A percentile compares a stretch with the other conserved stretches of the same genome.
Evolutionary conservation across 2,329 filamentous ascomycete genomes (phyloP).

Genomic region (Claviceps digitariae): DNA sequence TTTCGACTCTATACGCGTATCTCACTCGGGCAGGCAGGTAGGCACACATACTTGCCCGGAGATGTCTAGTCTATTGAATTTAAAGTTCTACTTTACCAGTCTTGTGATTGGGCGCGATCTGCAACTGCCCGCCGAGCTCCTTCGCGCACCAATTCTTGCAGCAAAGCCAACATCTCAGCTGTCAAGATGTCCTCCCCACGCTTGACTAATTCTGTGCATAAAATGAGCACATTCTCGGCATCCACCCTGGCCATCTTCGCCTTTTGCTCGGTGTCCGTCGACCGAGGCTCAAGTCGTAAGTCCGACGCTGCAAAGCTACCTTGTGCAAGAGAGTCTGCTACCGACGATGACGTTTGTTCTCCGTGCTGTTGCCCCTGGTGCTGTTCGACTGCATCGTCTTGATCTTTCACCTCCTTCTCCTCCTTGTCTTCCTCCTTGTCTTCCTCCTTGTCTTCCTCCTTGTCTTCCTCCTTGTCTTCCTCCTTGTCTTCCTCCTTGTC

Average conservation of each 20-base stretch:
- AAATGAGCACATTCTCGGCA: constrained; percentile 46
- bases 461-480: no score
- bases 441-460: constrained; percentile 12
- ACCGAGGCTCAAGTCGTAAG: constrained; percentile 32
- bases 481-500: constrained; percentile 6
- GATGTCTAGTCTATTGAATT: not conserved
- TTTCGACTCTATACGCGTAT: not conserved
- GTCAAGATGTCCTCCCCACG: constrained; percentile 28
- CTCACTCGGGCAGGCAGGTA: not conserved
- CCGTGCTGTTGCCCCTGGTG: constrained; percentile 6
- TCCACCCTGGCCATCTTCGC: constrained; percentile 37
- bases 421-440: constrained; percentile 1
- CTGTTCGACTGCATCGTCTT: constrained; percentile 2
- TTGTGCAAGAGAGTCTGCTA: constrained; percentile 13
- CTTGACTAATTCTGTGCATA: constrained; percentile 41
- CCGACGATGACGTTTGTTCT: constrained; percentile 2
- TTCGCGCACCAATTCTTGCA: constrained; percentile 35
- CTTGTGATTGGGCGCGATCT: constrained; percentile 4
- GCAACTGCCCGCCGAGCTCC: constrained; percentile 32
- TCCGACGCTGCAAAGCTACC: constrained; percentile 7
- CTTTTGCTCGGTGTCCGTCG: constrained; percentile 28
- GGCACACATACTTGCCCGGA: not conserved
- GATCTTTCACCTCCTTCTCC: not conserved
- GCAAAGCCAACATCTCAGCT: constrained; percentile 22
- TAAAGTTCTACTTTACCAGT: not conserved